Percentiles rank a stretch among this genome's conserved stretches.
Conservation (phyloP, 1,139 yeast species). For the Schizosaccharomyces versatilis region DNA sequence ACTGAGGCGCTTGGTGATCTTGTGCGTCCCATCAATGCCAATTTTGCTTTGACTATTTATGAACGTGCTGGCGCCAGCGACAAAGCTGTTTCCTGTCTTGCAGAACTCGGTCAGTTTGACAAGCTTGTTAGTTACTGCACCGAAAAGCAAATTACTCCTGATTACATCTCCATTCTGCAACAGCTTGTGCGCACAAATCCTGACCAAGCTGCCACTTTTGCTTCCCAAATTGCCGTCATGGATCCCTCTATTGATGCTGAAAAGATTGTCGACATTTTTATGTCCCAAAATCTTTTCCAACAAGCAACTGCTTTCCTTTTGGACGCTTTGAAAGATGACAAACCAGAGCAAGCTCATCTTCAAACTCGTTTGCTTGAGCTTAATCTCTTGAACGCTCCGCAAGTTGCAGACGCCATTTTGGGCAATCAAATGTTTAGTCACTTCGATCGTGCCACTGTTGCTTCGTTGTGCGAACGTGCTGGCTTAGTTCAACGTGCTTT, state of each 20-base stretch:
- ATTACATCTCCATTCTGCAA: constrained; percentile 73
- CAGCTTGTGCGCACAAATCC: constrained; percentile 80
- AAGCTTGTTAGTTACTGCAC: constrained; percentile 86
- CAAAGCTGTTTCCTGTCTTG: constrained; percentile 78
- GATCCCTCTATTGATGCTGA: constrained; percentile 54
- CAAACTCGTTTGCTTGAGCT: constrained; percentile 89
- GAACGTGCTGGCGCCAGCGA: constrained; percentile 65
- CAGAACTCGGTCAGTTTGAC: constrained; percentile 91
- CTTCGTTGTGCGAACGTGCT: constrained; percentile 78
- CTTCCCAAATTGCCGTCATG: constrained; percentile 49
- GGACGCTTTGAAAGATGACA: constrained; percentile 84
- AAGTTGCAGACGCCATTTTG: constrained; percentile 95
- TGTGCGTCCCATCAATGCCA: constrained; percentile 67
- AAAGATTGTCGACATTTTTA: constrained; percentile 76
- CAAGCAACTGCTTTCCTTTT: constrained; percentile 97
- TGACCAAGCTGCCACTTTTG: constrained; percentile 96
- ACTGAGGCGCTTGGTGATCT: constrained; percentile 95
- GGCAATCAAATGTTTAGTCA: constrained; percentile 92
- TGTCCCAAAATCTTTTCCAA: constrained; percentile 82
- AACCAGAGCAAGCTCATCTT: constrained; percentile 85
- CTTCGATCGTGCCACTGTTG: constrained; percentile 83
- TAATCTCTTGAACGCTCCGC: constrained; percentile 88
- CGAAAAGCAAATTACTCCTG: constrained; percentile 73
- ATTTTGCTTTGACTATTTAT: constrained; percentile 78
- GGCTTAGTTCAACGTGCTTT: constrained; percentile 75